Evolutionary conservation across 2,329 filamentous ascomycete species (phyloP).

Genomic region (Epichloe baconii): DNA sequence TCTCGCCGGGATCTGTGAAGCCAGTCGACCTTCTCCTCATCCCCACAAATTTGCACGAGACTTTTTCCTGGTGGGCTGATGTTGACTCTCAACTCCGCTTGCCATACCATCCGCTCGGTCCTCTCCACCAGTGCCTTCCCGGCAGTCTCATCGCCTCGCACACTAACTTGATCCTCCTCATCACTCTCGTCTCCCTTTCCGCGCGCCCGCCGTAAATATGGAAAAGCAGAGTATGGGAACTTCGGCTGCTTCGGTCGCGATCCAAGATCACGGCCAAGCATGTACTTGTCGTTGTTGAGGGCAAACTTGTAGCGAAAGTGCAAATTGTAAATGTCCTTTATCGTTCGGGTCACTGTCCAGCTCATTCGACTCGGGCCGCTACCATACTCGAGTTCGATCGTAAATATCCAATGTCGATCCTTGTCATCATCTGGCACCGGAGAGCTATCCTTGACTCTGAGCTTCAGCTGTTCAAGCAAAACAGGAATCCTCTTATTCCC

Average conservation of each 20-base stretch:
- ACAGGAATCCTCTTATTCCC: slow-evolving; percentile 92
- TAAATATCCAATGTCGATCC: slow-evolving; percentile 71
- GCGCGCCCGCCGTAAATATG: slow-evolving; percentile 71
- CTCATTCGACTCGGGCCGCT: slow-evolving; percentile 93
- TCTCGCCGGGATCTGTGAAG: slow-evolving; percentile 32
- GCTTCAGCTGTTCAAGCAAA: slow-evolving; percentile 84
- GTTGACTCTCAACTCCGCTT: slow-evolving; percentile 21
- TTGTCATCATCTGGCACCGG: slow-evolving; percentile 50
- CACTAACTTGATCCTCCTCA: slow-evolving; percentile 46
- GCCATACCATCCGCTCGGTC: slow-evolving; percentile 38
- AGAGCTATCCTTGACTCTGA: slow-evolving; percentile 69
- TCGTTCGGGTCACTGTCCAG: slow-evolving; percentile 80
- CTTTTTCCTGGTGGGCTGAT: slow-evolving; percentile 28
- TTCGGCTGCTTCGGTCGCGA: slow-evolving; percentile 69
- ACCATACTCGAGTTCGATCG: slow-evolving; percentile 89
- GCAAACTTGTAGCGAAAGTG: slow-evolving; percentile 90
- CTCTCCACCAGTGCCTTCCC: slow-evolving; percentile 46
- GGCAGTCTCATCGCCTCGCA: slow-evolving; percentile 30
- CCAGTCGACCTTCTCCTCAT: slow-evolving; percentile 41
- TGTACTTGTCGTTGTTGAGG: slow-evolving; percentile 69
- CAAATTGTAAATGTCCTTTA: slow-evolving; percentile 82
- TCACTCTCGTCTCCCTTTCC: slow-evolving; percentile 70
- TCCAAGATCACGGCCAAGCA: slow-evolving; percentile 54
- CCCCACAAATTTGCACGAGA: slow-evolving; percentile 40
- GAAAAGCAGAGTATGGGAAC: slow-evolving; percentile 81